Base-by-base conservation (phyloP, 176 grass and related monocot genomes). In the Juncus inflexus region DNA sequence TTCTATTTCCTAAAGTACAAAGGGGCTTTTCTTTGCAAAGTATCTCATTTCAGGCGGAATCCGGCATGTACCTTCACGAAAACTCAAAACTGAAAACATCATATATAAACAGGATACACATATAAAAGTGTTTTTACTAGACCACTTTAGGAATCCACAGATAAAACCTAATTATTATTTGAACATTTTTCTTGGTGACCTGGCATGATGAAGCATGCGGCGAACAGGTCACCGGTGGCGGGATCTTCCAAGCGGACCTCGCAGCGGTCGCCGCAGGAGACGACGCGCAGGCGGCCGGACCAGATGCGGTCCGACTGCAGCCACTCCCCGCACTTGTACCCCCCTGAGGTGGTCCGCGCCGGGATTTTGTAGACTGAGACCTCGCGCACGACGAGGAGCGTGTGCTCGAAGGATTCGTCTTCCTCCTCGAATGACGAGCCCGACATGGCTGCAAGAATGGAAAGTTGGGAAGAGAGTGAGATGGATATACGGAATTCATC, bases 271-370 rank as follows among this genome's bases (percentile, higher is more conserved):
- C 94, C 85, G 19, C 85, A 92, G 40, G 94, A 99, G 39, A 99
- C 94, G 42, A 92, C 94, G 6, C 89, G 88, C 80, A 99, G 94
- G 66, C 89, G 87, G 14, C 94, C 94, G 35, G 85, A 82, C 94
- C 94, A 99, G 83, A 99, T 99, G 88, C 84, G 91, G 72, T 99
- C 85, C 35, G 95, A 84, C 72, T 99, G 88, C 42, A 92, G 85
- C 95, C 95, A 99, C 83, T 99, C 95, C 15, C 95, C 95, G 52
- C 89, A 99, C 72, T 99, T 99, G 89, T 99, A 92, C 59, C 95
- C 95, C 53, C 95, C 95, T 50, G 88, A 92, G 66, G 79, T 90
- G 75, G 66, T 78, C 58, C 95, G 85, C 10, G 95, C 88, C 52
- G 88, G 89, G 77, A 99, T 99, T 85, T 99, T 92, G 80, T 90